Percentiles rank a stretch among this genome's conserved stretches.
Conservation (phyloP, 1,284 basidiomycete genomes). For the Apiotrichum laibachii region DNA sequence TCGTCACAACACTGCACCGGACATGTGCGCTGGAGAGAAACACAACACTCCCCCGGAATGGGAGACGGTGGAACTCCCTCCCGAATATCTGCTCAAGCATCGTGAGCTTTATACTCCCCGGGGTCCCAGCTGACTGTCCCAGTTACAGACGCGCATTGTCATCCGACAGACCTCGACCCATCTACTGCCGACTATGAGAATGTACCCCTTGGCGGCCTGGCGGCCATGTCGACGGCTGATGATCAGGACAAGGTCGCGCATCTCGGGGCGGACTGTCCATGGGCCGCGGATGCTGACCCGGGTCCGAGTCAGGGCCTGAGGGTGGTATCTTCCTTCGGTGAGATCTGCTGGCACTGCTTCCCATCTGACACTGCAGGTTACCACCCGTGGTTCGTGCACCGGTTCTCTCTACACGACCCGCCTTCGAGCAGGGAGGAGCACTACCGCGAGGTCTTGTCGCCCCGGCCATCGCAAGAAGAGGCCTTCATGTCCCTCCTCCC, state of each 20-base stretch:
- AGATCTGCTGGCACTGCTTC: slow-evolving; percentile 12
- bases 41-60: slow-evolving; percentile 34
- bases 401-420: slow-evolving; percentile 38
- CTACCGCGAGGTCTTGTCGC: slow-evolving; percentile 48
- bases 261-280: slow-evolving; percentile 22
- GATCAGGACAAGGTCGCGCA: slow-evolving; percentile 40
- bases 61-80: slow-evolving; percentile 32
- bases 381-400: slow-evolving; percentile 55
- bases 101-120: slow-evolving; percentile 20
- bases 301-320: background rate
- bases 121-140: background rate
- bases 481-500: slow-evolving; percentile 32
- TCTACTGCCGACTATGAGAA: slow-evolving; percentile 21
- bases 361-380: slow-evolving; percentile 38
- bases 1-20: too few species aligned
- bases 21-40: background rate
- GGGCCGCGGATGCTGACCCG: slow-evolving; percentile 1
- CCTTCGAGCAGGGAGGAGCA: slow-evolving; percentile 42
- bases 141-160: slow-evolving; percentile 53
- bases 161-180: slow-evolving; percentile 45
- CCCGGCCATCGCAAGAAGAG: slow-evolving; percentile 17
- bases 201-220: slow-evolving; percentile 40
- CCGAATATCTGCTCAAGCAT: slow-evolving; percentile 30
- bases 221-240: slow-evolving; percentile 45
- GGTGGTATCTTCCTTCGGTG: slow-evolving; percentile 50